Conservation (phyloP, 805 yeast genomes). For the Candida railenensis region DNA sequence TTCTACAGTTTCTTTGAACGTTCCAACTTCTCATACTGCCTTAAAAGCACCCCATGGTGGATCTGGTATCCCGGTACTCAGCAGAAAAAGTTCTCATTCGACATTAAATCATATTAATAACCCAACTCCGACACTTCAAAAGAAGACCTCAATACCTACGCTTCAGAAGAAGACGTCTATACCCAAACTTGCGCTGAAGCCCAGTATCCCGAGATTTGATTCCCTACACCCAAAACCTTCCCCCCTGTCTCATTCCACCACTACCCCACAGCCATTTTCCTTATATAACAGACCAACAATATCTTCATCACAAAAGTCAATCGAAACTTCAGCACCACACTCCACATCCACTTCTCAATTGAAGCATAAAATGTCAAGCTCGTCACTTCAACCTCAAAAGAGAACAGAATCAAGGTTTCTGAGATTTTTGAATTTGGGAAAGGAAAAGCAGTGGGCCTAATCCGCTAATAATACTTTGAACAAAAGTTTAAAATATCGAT, state of each 20-base stretch:
- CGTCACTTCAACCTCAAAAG: background rate
- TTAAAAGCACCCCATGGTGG: slow-evolving; percentile 4
- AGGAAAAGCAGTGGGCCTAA: background rate
- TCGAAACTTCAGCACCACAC: slow-evolving; percentile 9
- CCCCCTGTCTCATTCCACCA: too few species aligned
- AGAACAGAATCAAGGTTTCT: slow-evolving; percentile 6
- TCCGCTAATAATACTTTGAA: too few species aligned
- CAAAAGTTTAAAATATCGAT: background rate
- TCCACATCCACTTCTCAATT: background rate
- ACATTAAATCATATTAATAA: background rate
- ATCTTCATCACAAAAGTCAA: slow-evolving; percentile 38
- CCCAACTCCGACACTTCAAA: slow-evolving; percentile 14
- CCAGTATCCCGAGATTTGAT: background rate
- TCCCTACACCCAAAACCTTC: background rate
- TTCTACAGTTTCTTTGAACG: background rate
- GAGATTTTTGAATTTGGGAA: slow-evolving; percentile 5
- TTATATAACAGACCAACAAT: slow-evolving; percentile 39
- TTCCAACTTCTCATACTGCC: background rate
- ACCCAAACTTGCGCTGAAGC: background rate
- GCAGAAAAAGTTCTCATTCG: background rate
- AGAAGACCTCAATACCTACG: slow-evolving; percentile 14
- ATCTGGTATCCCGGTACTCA: slow-evolving; percentile 1
- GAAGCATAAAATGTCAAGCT: background rate
- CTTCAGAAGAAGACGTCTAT: slow-evolving; percentile 2
- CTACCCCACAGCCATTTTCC: slow-evolving; percentile 30